phyloP scores from a whole-genome alignment of 441 rosid species.

The Populus tomentosa region DNA sequence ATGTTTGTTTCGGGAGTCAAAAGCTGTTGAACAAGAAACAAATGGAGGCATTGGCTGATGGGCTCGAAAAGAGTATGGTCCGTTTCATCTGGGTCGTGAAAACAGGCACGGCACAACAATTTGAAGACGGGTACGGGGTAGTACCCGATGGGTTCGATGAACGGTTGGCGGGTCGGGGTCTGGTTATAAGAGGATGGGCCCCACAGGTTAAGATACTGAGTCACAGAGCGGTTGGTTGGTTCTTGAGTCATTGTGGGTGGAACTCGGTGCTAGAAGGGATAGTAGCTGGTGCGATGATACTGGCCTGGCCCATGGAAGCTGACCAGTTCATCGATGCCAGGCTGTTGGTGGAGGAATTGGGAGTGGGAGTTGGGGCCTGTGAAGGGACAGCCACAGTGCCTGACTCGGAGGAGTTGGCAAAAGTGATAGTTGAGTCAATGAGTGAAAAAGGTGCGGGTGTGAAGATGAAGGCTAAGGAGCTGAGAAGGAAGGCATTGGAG shows the following conservation, averaged over 20 bases:
- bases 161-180: constrained; percentile 31
- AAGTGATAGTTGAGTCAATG: constrained; percentile 22
- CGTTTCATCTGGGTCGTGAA: constrained; percentile 53
- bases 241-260: constrained; percentile 67
- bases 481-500: constrained; percentile 26
- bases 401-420: constrained; percentile 32
- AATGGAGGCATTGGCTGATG: constrained; percentile 39
- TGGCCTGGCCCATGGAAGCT: constrained; percentile 63
- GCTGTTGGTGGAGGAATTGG: constrained; percentile 34
- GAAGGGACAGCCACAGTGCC: constrained; percentile 45
- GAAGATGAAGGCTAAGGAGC: constrained; percentile 22
- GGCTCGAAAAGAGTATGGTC: constrained; percentile 40
- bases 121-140: constrained; percentile 18
- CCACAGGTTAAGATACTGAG: constrained; percentile 42
- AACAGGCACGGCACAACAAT: constrained; percentile 15
- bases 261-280: constrained; percentile 49
- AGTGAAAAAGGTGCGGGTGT: constrained; percentile 8
- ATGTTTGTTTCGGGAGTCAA: constrained; percentile 57
- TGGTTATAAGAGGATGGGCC: constrained; percentile 46
- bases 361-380: constrained; percentile 36
- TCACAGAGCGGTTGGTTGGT: constrained; percentile 51
- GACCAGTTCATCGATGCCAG: constrained; percentile 42
- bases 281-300: constrained; percentile 34
- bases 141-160: constrained; percentile 42
- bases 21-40: constrained; percentile 32